Conservation (phyloP, 176 grass and related monocot species). For the Avena atlantica region DNA sequence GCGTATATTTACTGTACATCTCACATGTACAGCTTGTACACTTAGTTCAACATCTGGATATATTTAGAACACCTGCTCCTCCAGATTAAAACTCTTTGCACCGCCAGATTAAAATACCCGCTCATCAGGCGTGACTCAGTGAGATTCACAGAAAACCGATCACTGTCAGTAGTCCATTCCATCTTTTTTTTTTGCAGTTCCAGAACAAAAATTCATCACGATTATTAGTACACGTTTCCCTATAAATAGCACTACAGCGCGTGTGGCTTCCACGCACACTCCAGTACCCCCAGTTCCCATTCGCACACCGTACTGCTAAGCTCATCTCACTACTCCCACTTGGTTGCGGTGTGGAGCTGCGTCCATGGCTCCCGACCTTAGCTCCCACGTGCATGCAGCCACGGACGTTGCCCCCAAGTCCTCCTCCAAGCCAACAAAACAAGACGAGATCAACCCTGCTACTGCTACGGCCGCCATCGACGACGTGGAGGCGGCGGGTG, state of each 20-base stretch:
- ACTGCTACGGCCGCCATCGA: not conserved
- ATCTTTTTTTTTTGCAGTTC: not conserved
- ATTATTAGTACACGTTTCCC: not conserved
- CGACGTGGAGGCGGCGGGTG: slow-evolving; percentile 35
- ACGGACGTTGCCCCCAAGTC: not conserved
- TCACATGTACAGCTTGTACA: not conserved
- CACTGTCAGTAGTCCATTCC: not conserved
- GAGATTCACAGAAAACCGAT: not conserved
- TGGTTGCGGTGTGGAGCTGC: not conserved
- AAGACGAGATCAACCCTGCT: not conserved
- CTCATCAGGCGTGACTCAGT: not conserved
- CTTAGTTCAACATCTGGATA: not conserved
- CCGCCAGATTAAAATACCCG: not conserved
- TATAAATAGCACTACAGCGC: slow-evolving; percentile 55
- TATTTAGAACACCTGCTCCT: no score
- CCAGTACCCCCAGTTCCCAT: not conserved
- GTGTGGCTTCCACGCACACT: slow-evolving; percentile 57
- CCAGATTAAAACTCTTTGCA: not conserved
- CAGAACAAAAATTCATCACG: not conserved
- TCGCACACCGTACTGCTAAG: not conserved
- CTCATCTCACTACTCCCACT: not conserved
- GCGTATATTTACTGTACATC: no score
- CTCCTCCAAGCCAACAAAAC: slow-evolving; percentile 7
- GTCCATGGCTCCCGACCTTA: slow-evolving; percentile 55
- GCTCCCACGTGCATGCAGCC: slow-evolving; percentile 47